phyloP scores from a whole-genome alignment of 1,284 basidiomycete genomes.

The Apiotrichum siamense region DNA sequence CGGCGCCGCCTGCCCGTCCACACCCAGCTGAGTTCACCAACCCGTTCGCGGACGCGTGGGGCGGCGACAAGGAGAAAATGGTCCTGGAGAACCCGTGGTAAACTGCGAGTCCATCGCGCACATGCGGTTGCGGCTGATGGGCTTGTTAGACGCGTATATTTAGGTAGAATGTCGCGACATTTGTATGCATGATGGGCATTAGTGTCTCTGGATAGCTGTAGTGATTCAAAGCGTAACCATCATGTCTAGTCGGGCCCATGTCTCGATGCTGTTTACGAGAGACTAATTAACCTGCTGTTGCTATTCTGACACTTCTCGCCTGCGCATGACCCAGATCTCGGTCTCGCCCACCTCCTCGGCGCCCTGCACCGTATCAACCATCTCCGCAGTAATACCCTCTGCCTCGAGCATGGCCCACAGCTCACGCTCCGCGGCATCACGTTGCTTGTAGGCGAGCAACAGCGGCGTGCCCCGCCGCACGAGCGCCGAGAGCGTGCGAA shows the following conservation, averaged over 20 bases:
- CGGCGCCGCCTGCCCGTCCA: slow-evolving; percentile 41
- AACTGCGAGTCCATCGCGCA: too few species aligned
- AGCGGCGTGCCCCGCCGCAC: slow-evolving; percentile 36
- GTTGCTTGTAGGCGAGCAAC: slow-evolving; percentile 74
- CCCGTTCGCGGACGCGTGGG: slow-evolving; percentile 6
- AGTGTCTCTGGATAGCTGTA: too few species aligned
- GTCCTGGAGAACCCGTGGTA: slow-evolving; percentile 34
- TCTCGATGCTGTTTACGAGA: too few species aligned
- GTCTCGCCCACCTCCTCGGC: slow-evolving; percentile 51
- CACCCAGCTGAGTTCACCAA: slow-evolving; percentile 36
- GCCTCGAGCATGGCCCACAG: slow-evolving; percentile 60
- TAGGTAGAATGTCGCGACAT: background rate
- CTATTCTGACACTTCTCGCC: background rate
- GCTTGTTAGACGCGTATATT: too few species aligned
- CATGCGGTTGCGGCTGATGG: too few species aligned
- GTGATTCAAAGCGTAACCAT: too few species aligned
- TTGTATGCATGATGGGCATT: background rate
- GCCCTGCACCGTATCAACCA: slow-evolving; percentile 56
- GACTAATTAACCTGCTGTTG: too few species aligned
- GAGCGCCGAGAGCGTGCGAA: slow-evolving; percentile 32
- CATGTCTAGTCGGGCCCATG: too few species aligned
- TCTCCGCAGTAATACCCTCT: slow-evolving; percentile 30
- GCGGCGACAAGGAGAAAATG: slow-evolving; percentile 17
- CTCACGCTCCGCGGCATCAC: slow-evolving; percentile 63
- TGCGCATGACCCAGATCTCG: slow-evolving; percentile 61